These are phyloP conservation scores for Loxodes magnus DNA, from an alignment of 73 alveolate genomes.

Conservation along the genomic window DNA sequence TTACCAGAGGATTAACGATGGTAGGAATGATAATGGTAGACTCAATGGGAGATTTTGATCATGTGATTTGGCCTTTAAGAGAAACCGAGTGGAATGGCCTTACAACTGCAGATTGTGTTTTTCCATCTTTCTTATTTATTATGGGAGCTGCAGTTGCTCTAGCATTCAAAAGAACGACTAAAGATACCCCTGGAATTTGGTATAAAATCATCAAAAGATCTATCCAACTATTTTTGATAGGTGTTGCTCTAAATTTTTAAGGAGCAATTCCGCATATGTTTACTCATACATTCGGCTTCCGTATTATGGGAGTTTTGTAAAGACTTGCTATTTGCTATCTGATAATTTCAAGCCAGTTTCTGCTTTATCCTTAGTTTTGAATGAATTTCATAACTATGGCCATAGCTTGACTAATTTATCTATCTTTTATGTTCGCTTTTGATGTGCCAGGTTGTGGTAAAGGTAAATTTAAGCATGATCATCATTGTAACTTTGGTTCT, in stretches of 20 bases:
- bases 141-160: slow-evolving; percentile 6
- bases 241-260: slow-evolving; percentile 3
- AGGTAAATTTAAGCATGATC: slow-evolving; percentile 1
- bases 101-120: slow-evolving; percentile 12
- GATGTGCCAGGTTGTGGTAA: slow-evolving; percentile 9
- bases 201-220: slow-evolving; percentile 1
- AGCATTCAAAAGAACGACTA: slow-evolving; percentile 2
- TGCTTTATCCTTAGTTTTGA: not conserved
- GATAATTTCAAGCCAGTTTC: not conserved
- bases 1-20: slow-evolving; percentile 10
- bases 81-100: slow-evolving; percentile 12
- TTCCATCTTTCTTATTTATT: slow-evolving; percentile 8
- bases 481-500: slow-evolving; percentile 2
- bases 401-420: not conserved
- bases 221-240: not conserved
- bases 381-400: not conserved
- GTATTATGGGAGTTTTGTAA: slow-evolving; percentile 6
- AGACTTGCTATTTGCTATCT: slow-evolving; percentile 11
- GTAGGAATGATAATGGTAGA: slow-evolving; percentile 12
- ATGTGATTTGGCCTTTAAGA: slow-evolving; percentile 11
- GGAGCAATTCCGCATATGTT: too few species aligned
- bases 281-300: not conserved
- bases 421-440: slow-evolving; percentile 5
- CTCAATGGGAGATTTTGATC: slow-evolving; percentile 3
- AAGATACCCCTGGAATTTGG: not conserved